A percentile compares a stretch with the other conserved stretches of the same genome.
These are phyloP conservation scores for Grammothele lineata DNA, from an alignment of 768 basidiomycete species.

Conservation along the genomic window DNA sequence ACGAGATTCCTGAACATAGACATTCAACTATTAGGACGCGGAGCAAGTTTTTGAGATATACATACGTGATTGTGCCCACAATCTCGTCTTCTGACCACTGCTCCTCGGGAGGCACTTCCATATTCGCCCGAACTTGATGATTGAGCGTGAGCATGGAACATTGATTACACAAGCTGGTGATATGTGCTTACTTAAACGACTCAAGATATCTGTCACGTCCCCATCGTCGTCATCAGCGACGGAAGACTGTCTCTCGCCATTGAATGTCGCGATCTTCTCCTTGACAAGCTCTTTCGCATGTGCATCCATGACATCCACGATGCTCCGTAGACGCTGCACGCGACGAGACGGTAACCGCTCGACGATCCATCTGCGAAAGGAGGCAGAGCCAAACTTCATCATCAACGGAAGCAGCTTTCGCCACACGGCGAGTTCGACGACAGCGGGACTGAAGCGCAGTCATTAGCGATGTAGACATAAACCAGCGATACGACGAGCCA, in stretches of 20 bases:
- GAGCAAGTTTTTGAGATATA: background rate
- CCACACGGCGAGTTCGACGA: background rate
- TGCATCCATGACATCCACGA: background rate
- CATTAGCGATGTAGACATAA: constrained; percentile 32
- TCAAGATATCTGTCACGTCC: constrained; percentile 45
- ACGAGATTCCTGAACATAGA: constrained; percentile 5
- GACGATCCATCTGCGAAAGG: background rate
- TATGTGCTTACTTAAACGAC: constrained; percentile 37
- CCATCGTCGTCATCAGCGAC: constrained; percentile 24
- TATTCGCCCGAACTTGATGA: constrained; percentile 12
- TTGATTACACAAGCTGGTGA: background rate
- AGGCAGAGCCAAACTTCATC: background rate
- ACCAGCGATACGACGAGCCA: background rate
- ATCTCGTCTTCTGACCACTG: constrained; percentile 26
- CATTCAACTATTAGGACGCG: background rate
- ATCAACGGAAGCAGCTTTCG: background rate
- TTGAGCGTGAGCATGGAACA: background rate
- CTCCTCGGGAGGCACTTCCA: constrained; percentile 15
- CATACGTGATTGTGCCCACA: constrained; percentile 27
- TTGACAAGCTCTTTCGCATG: constrained; percentile 30
- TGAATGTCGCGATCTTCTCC: constrained; percentile 31
- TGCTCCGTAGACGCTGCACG: background rate
- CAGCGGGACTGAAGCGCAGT: constrained; percentile 12
- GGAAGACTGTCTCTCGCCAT: too few relatives aligned
- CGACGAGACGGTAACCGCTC: background rate